These are phyloP conservation scores for Nitzschia sp. DNA, from an alignment of 108 stramenopile species.

Conservation along the genomic window DNA sequence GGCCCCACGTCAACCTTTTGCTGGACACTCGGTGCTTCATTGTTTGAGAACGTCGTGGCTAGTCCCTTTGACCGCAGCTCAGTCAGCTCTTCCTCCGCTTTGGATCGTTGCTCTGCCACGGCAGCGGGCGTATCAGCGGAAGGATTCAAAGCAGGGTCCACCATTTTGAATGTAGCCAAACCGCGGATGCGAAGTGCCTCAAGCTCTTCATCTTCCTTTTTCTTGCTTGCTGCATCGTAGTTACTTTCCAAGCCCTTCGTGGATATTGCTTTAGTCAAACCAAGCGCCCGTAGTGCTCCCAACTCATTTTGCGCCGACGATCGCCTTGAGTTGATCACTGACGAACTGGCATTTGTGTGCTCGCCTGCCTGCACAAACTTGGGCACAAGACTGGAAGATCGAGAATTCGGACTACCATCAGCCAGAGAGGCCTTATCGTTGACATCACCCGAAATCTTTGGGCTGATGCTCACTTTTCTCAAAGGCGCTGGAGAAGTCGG, in stretches of 20 bases:
- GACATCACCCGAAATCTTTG: too few species aligned
- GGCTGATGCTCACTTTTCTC: too few species aligned
- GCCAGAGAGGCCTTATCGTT: too few species aligned
- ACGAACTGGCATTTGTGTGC: too few species aligned
- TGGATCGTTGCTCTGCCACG: neutral
- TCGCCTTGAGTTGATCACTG: too few species aligned
- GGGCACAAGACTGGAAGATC: too few species aligned
- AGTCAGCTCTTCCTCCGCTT: neutral
- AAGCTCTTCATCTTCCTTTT: neutral
- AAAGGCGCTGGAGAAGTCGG: too few species aligned
- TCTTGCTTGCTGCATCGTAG: neutral
- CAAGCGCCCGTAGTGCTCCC: neutral
- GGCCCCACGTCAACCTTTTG: too few species aligned
- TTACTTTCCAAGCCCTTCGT: neutral
- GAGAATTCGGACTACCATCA: too few species aligned
- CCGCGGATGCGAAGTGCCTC: neutral
- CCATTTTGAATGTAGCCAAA: neutral
- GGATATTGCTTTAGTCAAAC: neutral
- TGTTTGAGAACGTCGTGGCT: too few species aligned
- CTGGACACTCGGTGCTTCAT: too few species aligned
- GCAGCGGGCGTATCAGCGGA: neutral
- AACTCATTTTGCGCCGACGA: neutral
- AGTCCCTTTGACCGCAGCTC: neutral
- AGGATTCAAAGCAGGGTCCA: neutral
- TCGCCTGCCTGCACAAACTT: too few species aligned